These are phyloP conservation scores for Stylonectria norvegica DNA, from an alignment of 2,329 filamentous ascomycete genomes.

Conservation along the genomic window DNA sequence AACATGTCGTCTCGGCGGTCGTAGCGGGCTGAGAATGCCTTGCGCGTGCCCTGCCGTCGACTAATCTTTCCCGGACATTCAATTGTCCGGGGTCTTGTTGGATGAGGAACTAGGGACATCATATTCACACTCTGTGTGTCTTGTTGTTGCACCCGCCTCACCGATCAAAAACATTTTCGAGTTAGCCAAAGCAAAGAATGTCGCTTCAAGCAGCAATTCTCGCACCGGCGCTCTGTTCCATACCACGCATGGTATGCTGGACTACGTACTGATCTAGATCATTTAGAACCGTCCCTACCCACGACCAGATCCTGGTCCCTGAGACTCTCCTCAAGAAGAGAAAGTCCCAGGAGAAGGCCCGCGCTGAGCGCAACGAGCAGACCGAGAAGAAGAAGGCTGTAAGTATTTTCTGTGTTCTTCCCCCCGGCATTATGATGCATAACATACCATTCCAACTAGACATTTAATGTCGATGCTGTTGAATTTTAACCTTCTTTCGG, in stretches of 20 bases:
- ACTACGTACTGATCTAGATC: slow-evolving; percentile 77
- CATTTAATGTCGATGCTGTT: slow-evolving; percentile 87
- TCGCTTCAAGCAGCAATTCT: slow-evolving; percentile 84
- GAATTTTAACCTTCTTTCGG: slow-evolving; percentile 98
- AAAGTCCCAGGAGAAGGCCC: slow-evolving; percentile 99
- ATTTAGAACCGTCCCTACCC: slow-evolving; percentile 71
- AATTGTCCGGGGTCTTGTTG: slow-evolving; percentile 66
- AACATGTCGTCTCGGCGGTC: slow-evolving; percentile 53
- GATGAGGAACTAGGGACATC: slow-evolving; percentile 56
- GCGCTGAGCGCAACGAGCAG: slow-evolving; percentile 79
- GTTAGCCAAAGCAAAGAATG: slow-evolving; percentile 88
- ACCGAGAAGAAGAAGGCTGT: slow-evolving; percentile 89
- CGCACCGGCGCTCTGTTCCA: slow-evolving; percentile 72
- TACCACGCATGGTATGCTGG: slow-evolving; percentile 56
- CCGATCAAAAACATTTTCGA: slow-evolving; percentile 79
- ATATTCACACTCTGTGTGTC: background rate
- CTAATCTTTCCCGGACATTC: slow-evolving; percentile 39
- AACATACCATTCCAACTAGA: slow-evolving; percentile 89
- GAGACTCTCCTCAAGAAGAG: slow-evolving; percentile 99
- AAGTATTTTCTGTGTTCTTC: slow-evolving; percentile 45
- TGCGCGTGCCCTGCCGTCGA: slow-evolving; percentile 26
- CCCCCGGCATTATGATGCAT: slow-evolving; percentile 73
- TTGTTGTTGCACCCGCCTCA: slow-evolving; percentile 47
- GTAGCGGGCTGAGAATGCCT: slow-evolving; percentile 27
- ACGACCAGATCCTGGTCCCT: slow-evolving; percentile 94